Evolutionary conservation across 345 rosid species (phyloP), one percentile per base, ranked within the genome.

Genomic region (Eucalyptus leucophloia): DNA sequence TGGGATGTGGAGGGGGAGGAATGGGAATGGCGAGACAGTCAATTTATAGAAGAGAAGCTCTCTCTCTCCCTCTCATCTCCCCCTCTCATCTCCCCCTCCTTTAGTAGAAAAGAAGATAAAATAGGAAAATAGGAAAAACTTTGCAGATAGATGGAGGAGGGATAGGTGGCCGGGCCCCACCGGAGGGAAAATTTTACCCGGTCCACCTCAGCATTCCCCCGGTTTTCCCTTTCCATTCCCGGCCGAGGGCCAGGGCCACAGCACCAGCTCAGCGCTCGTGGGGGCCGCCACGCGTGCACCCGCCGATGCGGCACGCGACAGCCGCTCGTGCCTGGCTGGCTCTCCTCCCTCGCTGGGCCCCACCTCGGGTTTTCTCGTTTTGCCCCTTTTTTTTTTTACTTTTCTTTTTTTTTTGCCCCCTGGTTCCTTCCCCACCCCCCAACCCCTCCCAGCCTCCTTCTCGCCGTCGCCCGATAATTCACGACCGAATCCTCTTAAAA

Each of bases 261-360:
- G 91, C 91, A 87, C 90, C 94, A 89, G 91, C 91, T 89, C 90
- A 88, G 91, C 12, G 62, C 89, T 87, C 51, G 72, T 18, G 4
- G 49, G 49, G 81, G 11, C 13, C 49, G 93, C 93, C 96, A 94
- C 95, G 93, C 94, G 87, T 54, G 82, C 87, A 15, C 30, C 5
- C 89, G 90, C 88, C 62, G 7, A 94, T 92, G 96, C 94, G 95
- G 95, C 96, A 95, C 92, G 92, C 88, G 93, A 91, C 94, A 94
- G 86, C 95, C 93, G 93, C 93, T 92, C 91, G 88, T 87, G 89
- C 51, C 62, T 56, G 62, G 30, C 30, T 56, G 62, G 62, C 62
- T 11, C 62, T 24, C 30, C 30, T 10, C 62, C 62, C 30, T 56
- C 30, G 1, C 13, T 86, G 37, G 37, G 32, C 30, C 62, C 62